These are phyloP conservation scores for Aspergillus versicolor DNA, from an alignment of 2,329 filamentous ascomycete genomes.

Conservation along the genomic window DNA sequence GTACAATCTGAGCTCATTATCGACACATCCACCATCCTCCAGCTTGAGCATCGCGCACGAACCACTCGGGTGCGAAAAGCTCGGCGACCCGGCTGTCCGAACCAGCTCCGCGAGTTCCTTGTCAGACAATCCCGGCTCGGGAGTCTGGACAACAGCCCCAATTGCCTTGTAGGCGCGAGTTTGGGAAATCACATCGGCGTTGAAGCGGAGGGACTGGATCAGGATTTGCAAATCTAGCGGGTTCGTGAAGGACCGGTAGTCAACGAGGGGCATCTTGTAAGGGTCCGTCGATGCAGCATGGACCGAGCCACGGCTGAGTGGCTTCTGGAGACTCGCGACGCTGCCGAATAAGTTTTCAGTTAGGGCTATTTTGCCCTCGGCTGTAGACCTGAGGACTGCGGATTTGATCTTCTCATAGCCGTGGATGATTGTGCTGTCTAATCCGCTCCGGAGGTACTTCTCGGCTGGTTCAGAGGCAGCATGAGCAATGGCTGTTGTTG, in stretches of 20 bases:
- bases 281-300: not conserved
- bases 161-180: not conserved
- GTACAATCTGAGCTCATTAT: not conserved
- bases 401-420: no score
- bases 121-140: not conserved
- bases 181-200: not conserved
- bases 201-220: constrained; percentile 1
- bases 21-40: constrained; percentile 4
- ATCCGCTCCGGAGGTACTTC: no score
- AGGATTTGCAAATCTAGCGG: not conserved
- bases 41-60: constrained; percentile 1
- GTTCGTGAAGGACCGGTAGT: constrained; percentile 5
- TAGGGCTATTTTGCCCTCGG: not conserved
- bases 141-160: not conserved
- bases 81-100: not conserved
- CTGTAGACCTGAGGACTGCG: not conserved
- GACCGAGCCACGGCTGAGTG: not conserved
- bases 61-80: constrained; percentile 3
- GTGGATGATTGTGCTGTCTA: no score
- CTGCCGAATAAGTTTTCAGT: constrained; percentile 3
- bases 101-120: not conserved
- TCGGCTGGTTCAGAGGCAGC: no score
- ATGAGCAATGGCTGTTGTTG: no score
- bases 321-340: constrained; percentile 3
- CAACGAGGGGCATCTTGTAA: not conserved